Evolutionary conservation across 2,329 filamentous ascomycete genomes (phyloP), one percentile per base, ranked within the genome.

Genomic region (Aspergillus eucalypticola): DNA sequence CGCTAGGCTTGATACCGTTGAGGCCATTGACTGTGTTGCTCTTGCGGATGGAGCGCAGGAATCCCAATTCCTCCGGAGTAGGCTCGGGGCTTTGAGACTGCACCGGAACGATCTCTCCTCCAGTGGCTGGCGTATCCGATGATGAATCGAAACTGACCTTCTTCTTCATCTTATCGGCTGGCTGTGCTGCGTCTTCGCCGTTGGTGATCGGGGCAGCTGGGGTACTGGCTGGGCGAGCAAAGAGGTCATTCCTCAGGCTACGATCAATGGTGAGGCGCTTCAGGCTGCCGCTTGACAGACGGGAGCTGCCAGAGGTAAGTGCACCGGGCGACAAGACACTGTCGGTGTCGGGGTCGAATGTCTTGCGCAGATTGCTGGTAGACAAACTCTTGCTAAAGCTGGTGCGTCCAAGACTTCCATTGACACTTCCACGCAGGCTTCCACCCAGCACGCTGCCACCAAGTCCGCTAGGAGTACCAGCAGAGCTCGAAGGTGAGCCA

Each of bases 261-360:
- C 92, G 89, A 77, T 97, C 96, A 73, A 99, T 97, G 56, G 93
- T 90, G 59, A 99, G 84, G 75, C 92, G 93, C 81, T 97, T 97
- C 67, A 96, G 86, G 72, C 85, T 91, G 52, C 84, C 84, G 71
- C 83, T 87, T 54, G 88, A 89, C 67, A 86, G 84, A 60, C 88
- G 86, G 38, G 84, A 82, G 59, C 82, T 83, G 17, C 85, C 89
- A 25, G 89, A 83, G 2, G 91, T 90, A 74, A 97, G 93, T 2
- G 92, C 92, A 39, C 91, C 91, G 0, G 93, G 92, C 1, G 90
- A 86, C 27, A 97, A 82, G 59, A 97, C 89, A 75, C 91, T 96
- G 65, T 96, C 91, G 58, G 71, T 70, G 48, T 96, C 91, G 0
- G 89, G 84, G 60, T 89, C 91, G 74, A 90, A 93, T 64, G 86